A percentile compares a stretch with the other conserved stretches of the same genome.
Evolutionary conservation across 2,329 filamentous ascomycete species (phyloP).

Genomic region (Pseudocercospora pini-densiflorae): DNA sequence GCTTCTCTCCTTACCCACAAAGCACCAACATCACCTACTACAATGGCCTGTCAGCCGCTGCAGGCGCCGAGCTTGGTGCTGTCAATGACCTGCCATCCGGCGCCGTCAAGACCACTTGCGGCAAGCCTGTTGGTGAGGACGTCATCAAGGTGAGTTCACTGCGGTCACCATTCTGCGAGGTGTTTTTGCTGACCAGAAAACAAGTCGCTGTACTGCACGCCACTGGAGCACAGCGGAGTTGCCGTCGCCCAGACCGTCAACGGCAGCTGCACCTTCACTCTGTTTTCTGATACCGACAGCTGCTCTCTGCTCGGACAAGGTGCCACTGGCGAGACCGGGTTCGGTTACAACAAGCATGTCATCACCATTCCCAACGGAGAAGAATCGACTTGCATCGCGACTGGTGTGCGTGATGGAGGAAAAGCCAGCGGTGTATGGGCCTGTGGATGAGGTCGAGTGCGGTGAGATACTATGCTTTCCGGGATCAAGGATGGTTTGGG

Average conservation of each 20-base stretch:
- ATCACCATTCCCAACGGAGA: constrained; percentile 24
- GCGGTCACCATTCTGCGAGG: not conserved
- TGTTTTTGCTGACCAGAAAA: not conserved
- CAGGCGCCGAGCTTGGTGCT: constrained; percentile 11
- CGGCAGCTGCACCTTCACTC: constrained; percentile 30
- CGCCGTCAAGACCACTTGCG: constrained; percentile 11
- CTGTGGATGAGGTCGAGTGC: constrained; percentile 26
- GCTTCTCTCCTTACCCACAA: constrained; percentile 10
- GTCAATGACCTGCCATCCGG: not conserved
- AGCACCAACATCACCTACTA: constrained; percentile 23
- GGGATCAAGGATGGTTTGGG: not conserved
- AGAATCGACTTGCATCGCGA: constrained; percentile 25
- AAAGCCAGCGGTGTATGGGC: constrained; percentile 34
- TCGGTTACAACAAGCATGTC: constrained; percentile 13
- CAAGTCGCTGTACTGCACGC: constrained; percentile 19
- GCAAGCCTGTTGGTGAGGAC: not conserved
- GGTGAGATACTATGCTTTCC: constrained; percentile 2
- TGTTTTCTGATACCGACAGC: constrained; percentile 25
- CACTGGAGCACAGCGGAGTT: constrained; percentile 18
- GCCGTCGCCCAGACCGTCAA: constrained; percentile 25
- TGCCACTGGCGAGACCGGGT: constrained; percentile 13
- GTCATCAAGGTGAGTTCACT: constrained; percentile 13
- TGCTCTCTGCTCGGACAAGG: constrained; percentile 25
- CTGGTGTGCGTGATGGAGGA: constrained; percentile 34
- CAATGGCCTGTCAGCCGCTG: constrained; percentile 10